These are phyloP conservation scores for Chaetomium fimeti DNA, from an alignment of 495 filamentous ascomycete species.

Conservation along the genomic window DNA sequence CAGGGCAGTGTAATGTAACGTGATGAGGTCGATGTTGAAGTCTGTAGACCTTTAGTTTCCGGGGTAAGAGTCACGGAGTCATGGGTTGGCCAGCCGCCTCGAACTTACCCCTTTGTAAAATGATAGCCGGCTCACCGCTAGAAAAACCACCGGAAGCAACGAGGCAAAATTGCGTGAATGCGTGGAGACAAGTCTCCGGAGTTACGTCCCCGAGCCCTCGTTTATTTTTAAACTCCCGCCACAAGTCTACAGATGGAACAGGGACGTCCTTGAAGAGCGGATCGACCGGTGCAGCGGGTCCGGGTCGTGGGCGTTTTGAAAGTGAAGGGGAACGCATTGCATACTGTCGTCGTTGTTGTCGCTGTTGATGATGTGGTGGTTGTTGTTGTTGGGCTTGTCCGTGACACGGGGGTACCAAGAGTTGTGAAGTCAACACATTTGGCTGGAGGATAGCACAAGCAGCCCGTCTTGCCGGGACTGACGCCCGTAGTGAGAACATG, in stretches of 20 bases:
- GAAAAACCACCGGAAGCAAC: slow-evolving; percentile 23
- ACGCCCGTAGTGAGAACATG: slow-evolving; percentile 15
- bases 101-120: slow-evolving; percentile 23
- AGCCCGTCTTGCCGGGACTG: background rate
- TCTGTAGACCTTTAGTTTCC: slow-evolving; percentile 25
- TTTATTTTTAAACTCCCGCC: slow-evolving; percentile 8
- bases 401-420: background rate
- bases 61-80: background rate
- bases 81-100: background rate
- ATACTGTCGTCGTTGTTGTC: background rate
- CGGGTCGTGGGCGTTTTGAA: no score
- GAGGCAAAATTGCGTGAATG: slow-evolving; percentile 30
- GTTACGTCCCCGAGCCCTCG: slow-evolving; percentile 26
- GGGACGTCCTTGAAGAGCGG: background rate
- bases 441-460: background rate
- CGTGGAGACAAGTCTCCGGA: slow-evolving; percentile 24
- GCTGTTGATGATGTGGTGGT: background rate
- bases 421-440: background rate
- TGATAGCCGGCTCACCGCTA: slow-evolving; percentile 11
- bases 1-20: slow-evolving; percentile 27
- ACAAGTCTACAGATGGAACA: slow-evolving; percentile 32
- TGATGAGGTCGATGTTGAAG: slow-evolving; percentile 27
- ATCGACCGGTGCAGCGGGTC: background rate
- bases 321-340: background rate
- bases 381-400: background rate